Conservation (phyloP, 768 basidiomycete genomes). For the Phallus indusiatus region DNA sequence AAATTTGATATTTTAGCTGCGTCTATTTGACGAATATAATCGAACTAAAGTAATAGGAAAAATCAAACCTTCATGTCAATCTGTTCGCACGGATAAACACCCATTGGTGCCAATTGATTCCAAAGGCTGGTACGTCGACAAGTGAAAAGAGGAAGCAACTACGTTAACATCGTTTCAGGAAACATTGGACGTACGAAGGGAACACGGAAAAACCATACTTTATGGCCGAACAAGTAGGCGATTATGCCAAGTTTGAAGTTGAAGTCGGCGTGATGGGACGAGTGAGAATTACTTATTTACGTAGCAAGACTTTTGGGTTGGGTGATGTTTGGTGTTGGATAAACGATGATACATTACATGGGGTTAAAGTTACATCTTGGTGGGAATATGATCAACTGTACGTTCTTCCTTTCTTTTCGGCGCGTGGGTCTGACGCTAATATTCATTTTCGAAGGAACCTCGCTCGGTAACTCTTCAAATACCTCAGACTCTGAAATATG, state of each 20-base stretch:
- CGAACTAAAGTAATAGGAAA: not conserved
- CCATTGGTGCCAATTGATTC: slow-evolving; percentile 5
- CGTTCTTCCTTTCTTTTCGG: not conserved
- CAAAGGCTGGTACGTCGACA: slow-evolving; percentile 10
- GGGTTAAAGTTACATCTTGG: not conserved
- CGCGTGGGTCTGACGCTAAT: not conserved
- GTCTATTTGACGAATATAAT: slow-evolving; percentile 9
- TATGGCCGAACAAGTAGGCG: slow-evolving; percentile 2
- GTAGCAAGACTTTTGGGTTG: slow-evolving; percentile 8
- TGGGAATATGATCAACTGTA: not conserved
- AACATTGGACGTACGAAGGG: slow-evolving; percentile 1
- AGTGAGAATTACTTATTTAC: slow-evolving; percentile 9
- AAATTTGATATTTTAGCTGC: not conserved
- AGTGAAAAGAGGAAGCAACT: not conserved
- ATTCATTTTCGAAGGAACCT: not conserved
- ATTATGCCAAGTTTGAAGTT: slow-evolving; percentile 4
- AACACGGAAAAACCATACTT: slow-evolving; percentile 7
- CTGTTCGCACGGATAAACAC: slow-evolving; percentile 7
- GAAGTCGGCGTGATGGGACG: slow-evolving; percentile 7
- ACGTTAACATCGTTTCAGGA: not conserved
- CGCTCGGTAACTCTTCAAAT: not conserved
- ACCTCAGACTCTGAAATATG: not conserved
- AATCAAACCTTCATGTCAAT: slow-evolving; percentile 5
- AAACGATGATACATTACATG: not conserved
- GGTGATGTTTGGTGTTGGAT: slow-evolving; percentile 11